Percentiles rank a stretch among this genome's conserved stretches.
Evolutionary conservation across 2,329 filamentous ascomycete genomes (phyloP).

Genomic region (Paradendryphiella salina): DNA sequence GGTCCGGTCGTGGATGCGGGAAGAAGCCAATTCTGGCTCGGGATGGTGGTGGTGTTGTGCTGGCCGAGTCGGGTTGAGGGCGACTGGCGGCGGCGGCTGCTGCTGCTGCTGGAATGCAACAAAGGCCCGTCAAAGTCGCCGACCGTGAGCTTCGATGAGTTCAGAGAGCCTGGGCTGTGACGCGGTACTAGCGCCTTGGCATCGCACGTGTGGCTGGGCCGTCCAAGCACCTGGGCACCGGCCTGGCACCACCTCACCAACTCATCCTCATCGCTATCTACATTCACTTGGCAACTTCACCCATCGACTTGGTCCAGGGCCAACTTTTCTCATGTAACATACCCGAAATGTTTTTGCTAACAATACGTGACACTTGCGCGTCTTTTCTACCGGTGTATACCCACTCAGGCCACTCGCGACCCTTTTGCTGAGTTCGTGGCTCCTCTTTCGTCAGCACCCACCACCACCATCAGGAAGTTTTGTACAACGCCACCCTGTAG

Average conservation of each 20-base stretch:
- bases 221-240: neutral
- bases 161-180: conserved; percentile 12
- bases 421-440: neutral
- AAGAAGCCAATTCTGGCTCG: neutral
- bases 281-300: neutral
- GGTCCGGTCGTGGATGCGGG: neutral
- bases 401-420: neutral
- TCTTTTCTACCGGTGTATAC: conserved; percentile 8
- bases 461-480: neutral
- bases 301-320: neutral
- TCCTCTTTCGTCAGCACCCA: neutral
- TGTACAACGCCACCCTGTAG: conserved; percentile 6
- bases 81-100: conserved; percentile 24
- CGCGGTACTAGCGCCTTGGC: conserved; percentile 21
- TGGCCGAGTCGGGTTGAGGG: conserved; percentile 24
- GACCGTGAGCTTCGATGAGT: conserved; percentile 15
- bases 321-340: conserved; percentile 12
- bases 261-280: neutral
- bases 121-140: conserved; percentile 24
- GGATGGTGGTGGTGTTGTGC: conserved; percentile 1
- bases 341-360: conserved; percentile 22
- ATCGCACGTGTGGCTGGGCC: conserved; percentile 7
- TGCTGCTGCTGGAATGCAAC: conserved; percentile 21
- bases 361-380: conserved; percentile 9
- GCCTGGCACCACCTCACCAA: neutral